Evolutionary conservation across 148 eudicot genomes (phyloP).

Genomic region (Cornus suecica): DNA sequence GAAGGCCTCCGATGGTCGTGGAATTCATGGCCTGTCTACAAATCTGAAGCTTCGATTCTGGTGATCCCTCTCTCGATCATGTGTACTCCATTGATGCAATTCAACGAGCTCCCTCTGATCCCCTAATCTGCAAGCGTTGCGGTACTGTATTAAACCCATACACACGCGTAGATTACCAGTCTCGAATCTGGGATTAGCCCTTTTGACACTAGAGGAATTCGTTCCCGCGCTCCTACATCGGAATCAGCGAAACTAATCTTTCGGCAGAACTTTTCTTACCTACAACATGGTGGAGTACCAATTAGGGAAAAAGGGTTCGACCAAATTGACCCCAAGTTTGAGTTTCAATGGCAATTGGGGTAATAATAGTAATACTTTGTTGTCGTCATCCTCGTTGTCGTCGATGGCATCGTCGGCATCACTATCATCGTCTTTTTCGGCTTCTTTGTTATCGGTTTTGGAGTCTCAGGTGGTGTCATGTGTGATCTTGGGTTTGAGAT

Average conservation of each 20-base stretch:
- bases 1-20: constrained; percentile 93
- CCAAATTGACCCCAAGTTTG: constrained; percentile 4
- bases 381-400: constrained; percentile 10
- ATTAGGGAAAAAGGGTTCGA: constrained; percentile 25
- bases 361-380: no score
- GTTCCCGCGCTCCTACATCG: constrained; percentile 63
- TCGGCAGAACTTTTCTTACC: constrained; percentile 93
- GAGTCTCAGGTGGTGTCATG: constrained; percentile 28
- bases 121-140: constrained; percentile 59
- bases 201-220: constrained; percentile 62
- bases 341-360: constrained; percentile 7
- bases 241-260: constrained; percentile 65
- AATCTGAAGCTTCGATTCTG: constrained; percentile 41
- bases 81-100: constrained; percentile 72
- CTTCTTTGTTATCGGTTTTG: constrained; percentile 19
- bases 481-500: no score
- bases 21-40: constrained; percentile 85
- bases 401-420: constrained; percentile 37
- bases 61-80: constrained; percentile 71
- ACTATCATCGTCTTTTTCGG: constrained; percentile 24
- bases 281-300: constrained; percentile 82
- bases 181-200: constrained; percentile 86
- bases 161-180: constrained; percentile 73
- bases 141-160: constrained; percentile 79
- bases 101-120: constrained; percentile 70